Conservation (phyloP, 2,329 filamentous ascomycete species). For the Fusarium scirpi region DNA sequence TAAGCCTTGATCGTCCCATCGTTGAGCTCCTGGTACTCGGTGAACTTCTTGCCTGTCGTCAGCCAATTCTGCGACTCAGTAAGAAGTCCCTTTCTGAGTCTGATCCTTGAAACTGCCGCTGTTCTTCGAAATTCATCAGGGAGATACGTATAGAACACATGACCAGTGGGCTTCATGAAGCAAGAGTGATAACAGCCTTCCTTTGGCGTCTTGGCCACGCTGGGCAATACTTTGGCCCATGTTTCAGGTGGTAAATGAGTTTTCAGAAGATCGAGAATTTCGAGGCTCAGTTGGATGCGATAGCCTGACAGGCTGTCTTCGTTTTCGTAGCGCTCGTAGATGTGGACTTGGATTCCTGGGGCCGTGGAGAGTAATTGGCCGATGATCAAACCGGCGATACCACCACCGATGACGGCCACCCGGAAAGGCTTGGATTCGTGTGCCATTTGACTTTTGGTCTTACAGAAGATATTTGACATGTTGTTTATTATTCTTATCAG, state of each 20-base stretch:
- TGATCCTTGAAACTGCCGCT: neutral
- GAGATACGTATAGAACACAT: neutral
- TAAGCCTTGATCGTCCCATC: neutral
- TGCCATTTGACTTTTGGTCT: neutral
- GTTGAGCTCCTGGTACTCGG: neutral
- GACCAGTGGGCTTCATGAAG: neutral
- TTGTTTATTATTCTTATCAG: too few relatives aligned
- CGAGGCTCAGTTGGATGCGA: neutral
- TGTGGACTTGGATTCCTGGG: neutral
- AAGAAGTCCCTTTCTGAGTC: neutral
- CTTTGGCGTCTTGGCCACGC: neutral
- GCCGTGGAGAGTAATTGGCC: neutral
- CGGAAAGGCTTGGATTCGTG: neutral
- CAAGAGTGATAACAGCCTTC: constrained; percentile 5
- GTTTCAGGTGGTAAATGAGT: neutral
- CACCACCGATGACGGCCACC: neutral
- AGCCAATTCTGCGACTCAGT: neutral
- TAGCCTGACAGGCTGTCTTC: constrained; percentile 1
- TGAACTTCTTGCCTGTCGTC: neutral
- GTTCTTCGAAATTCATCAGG: neutral
- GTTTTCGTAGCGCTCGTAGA: neutral
- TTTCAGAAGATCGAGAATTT: neutral
- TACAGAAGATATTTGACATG: neutral
- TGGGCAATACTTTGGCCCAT: neutral
- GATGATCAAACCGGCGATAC: neutral